Conservation (phyloP, 768 basidiomycete genomes). For the Strobilomyces echinocephalus region DNA sequence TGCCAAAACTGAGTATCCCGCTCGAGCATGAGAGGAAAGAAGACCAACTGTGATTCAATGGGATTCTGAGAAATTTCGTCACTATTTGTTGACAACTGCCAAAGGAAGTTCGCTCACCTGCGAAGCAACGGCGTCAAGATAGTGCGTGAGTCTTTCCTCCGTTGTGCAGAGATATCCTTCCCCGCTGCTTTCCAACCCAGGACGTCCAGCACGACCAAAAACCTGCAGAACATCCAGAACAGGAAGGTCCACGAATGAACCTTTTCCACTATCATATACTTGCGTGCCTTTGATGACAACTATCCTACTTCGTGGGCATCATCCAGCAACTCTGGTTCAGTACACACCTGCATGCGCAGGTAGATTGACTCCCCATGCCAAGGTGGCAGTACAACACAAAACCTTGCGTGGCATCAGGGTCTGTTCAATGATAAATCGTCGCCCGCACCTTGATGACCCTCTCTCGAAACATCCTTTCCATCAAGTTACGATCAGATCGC, state of each 20-base stretch:
- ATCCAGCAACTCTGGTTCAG: constrained; percentile 4
- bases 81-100: neutral
- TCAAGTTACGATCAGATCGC: constrained; percentile 88
- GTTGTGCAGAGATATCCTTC: constrained; percentile 97
- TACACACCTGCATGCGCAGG: constrained; percentile 89
- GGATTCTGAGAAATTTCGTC: constrained; percentile 54
- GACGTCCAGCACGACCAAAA: constrained; percentile 92
- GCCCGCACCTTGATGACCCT: constrained; percentile 77
- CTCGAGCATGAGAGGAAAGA: neutral
- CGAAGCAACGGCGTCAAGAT: constrained; percentile 81
- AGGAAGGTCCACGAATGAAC: constrained; percentile 87
- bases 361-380: constrained; percentile 99
- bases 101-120: constrained; percentile 49
- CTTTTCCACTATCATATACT: constrained; percentile 87
- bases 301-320: constrained; percentile 25
- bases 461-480: constrained; percentile 90
- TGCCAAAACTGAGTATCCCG: constrained; percentile 21
- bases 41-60: constrained; percentile 86
- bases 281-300: constrained; percentile 98
- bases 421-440: neutral
- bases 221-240: constrained; percentile 96
- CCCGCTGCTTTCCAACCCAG: constrained; percentile 84
- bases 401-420: constrained; percentile 49
- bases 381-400: constrained; percentile 93
- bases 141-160: constrained; percentile 87